Base-by-base conservation (phyloP, 1,284 basidiomycete species). In the Cryptococcus sp. region DNA sequence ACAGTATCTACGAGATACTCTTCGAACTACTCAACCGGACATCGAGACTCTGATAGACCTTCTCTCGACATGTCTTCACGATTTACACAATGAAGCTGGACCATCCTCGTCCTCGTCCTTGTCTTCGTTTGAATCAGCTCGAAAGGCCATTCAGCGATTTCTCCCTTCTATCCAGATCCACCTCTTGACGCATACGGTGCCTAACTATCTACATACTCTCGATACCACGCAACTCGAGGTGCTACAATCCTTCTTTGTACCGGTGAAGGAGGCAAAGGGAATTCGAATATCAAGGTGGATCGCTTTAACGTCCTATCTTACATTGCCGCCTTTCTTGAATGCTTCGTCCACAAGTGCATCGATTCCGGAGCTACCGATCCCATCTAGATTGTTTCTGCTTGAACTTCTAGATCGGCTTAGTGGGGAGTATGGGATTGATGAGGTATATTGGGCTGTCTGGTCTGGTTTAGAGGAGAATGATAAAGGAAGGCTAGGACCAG, bases 131-230 rank as follows among this genome's bases (percentile, higher is more conserved):
- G 16, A 18, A 40, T 11, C 18, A 16, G 18, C 36, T 16, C 14
- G 36, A 16, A 53, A 45, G 36, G 53, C 57, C 2, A 49, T 68
- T 19, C 37, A 46, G 3, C 52, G 67, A 23, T 61, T 63, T 25
- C 58, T 73, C 0, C 65, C 67, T 1, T 48, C 56, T 4, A 63
- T 70, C 0, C 71, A 73, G 44, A 37, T 45, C 4, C 41, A 50
- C 3, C 57, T 73, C 3, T 23, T 73, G 2, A 51, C 48, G 9
- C 41, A 49, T 54, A 76, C 88, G 36, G 67, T 83, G 3, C 86
- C 87, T 0, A 80, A 82, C 21, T 92, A 90, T 86, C 80, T 83
- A 41, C 65, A 73, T 0, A 59, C 71, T 0, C 74, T 91, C n/a
- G 81, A 85, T 46, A 68, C 45, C 1, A 47, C 48, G 18, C 56